Evolutionary conservation across 1,284 basidiomycete genomes (phyloP), one percentile per base, ranked within the genome.

Genomic region (Blastosporella zonata): DNA sequence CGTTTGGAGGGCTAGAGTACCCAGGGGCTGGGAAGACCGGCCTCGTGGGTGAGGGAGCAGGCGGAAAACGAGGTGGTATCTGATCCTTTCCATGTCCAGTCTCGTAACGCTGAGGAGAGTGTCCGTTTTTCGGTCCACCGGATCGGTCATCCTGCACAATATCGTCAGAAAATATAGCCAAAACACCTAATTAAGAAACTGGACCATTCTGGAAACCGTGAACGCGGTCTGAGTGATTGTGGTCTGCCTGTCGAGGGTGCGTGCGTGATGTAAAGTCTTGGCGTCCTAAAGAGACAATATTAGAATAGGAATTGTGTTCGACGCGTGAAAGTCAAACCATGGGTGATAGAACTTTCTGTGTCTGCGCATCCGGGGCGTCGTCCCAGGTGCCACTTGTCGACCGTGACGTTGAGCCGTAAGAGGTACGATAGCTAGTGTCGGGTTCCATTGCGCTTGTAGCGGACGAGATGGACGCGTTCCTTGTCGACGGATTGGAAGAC

Each of bases 381-480:
- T 84, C 85, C 84, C 84, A 87, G 31, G 74, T 70, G 33, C 75
- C 78, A 56, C 77, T 79, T 9, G 73, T 66, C 29, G 77, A 68
- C 46, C 81, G 72, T 3, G 76, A 67, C 6, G 71, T 57, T n/a
- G 71, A 66, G 78, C 82, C 56, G 20, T 78, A 60, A 50, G 66
- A 72, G 15, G 71, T 57, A 46, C 75, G 78, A 56, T 75, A 81
- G 40, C 62, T 62, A 31, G 67, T 51, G 49, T 84, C 82, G n/a
- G 63, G 60, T 51, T 83, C 82, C 6, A 69, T 72, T 18, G 69
- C 67, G 56, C 81, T 82, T 18, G 77, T 62, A 27, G 70, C 74
- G 13, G 82, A 86, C 40, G 82, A 84, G 46, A 75, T 71, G 13
- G 84, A 86, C 9, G 81, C 69, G 55, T 84, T 84, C 55, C 81